Base-by-base conservation (phyloP, 2,329 filamentous ascomycete genomes). In the Neofusicoccum kwambonambiense region DNA sequence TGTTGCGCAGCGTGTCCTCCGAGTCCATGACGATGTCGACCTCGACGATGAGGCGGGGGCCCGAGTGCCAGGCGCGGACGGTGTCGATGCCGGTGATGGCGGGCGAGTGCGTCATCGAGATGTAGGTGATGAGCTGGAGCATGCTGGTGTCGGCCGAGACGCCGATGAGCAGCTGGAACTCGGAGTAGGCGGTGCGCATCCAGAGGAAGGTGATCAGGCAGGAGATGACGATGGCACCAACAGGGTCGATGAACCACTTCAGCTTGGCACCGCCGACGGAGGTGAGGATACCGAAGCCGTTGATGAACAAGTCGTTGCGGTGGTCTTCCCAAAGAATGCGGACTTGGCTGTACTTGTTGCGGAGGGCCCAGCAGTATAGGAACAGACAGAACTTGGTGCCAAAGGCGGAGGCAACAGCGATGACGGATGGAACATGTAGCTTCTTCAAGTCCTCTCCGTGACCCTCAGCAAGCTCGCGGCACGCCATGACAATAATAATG, bases 271-370 rank as follows among this genome's bases (percentile, higher is more conserved):
- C 95, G 64, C 92, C 91, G n/a, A 97, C 89, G 2, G 91, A 94
- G 1, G 93, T 97, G 63, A 97, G 79, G 68, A 98, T 88, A 86
- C 90, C 93, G 70, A 96, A 92, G 62, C 92, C 92, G 76, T 98
- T 99, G 84, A 99, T 92, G 72, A 97, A 84, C n/a, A 99, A 83
- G 74, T 99, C 95, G 74, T 99, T 99, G 67, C 95, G 89, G 80
- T 99, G 95, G 74, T 98, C 94, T 77, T 96, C 91, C 93, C 93
- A 97, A 13, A 98, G 82, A 74, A 97, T 97, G 65, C 90, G 87
- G 68, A 97, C 88, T 77, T 97, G 93, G 67, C 88, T 92, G 81
- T 98, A 97, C 72, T 92, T 91, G 80, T 97, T 89, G 70, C 94
- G 89, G 72, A 98, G 79, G 4, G 91, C 87, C 87, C 90, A 98